A percentile compares a stretch with the other conserved stretches of the same genome.
Evolutionary conservation across 73 alveolate genomes (phyloP).

Genomic region (Paramecium bursaria): DNA sequence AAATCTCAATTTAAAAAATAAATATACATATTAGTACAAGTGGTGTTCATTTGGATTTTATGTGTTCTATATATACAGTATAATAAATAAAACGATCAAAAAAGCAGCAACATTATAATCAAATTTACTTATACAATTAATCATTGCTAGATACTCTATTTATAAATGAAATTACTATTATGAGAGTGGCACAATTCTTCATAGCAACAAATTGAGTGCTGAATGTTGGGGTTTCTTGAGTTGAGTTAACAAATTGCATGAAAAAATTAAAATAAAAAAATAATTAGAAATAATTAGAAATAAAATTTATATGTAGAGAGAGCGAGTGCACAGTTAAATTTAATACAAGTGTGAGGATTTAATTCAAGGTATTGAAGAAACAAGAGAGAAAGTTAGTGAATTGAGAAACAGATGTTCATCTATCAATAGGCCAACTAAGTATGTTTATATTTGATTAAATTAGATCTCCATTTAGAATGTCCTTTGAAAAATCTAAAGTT

Average conservation of each 20-base stretch:
- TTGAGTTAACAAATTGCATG: too few relatives aligned
- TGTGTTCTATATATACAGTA: conserved; percentile 14
- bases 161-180: conserved; percentile 22
- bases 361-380: neutral
- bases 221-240: too few relatives aligned
- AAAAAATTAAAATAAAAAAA: too few relatives aligned
- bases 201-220: conserved; percentile 18
- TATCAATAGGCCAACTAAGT: neutral
- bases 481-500: neutral
- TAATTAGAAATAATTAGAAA: too few relatives aligned
- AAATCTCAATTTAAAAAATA: neutral
- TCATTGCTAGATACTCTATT: conserved; percentile 25
- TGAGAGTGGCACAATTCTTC: conserved; percentile 37
- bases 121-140: conserved; percentile 54
- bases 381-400: conserved; percentile 29
- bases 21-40: conserved; percentile 5
- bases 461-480: neutral
- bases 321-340: too few relatives aligned
- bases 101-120: conserved; percentile 36
- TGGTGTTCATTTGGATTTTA: conserved; percentile 15
- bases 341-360: conserved; percentile 16
- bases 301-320: too few relatives aligned
- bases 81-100: conserved; percentile 11
- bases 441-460: neutral
- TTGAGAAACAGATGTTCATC: neutral